Evolutionary conservation across 2,329 filamentous ascomycete genomes (phyloP), one percentile per base, ranked within the genome.

Genomic region (Talaromyces islandicus): DNA sequence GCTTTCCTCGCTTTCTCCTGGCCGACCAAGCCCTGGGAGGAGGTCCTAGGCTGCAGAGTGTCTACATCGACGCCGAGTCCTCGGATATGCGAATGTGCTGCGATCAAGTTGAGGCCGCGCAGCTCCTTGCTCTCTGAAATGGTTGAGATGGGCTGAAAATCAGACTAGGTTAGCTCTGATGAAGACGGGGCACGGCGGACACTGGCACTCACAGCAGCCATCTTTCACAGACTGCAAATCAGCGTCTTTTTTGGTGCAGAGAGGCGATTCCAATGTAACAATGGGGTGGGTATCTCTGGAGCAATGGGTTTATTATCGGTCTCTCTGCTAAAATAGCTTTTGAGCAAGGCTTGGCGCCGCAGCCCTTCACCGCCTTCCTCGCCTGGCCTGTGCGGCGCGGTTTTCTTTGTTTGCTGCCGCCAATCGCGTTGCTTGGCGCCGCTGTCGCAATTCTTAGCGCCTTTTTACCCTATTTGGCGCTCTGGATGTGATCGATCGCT

Each of bases 1-100:
- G 94, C 94, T 78, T 97, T 97, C 62, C 94, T 88, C 60, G 94
- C 94, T 81, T 96, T 96, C 71, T 95, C 88, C 78, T 99, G 94
- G 52, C 94, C 94, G 9, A 99, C 93, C 5, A 99, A 85, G 38
- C 94, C 94, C 75, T 99, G 94, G 14, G 93, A 96, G 54, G 89
- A 84, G 29, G 85, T 77, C 62, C 93, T 87, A 21, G 94, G 92
- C 71, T 96, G 92, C 66, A 99, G 83, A 7, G 91, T 94, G 71
- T 96, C 92, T 61, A 87, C 81, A 81, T 97, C 92, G 69, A 99
- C 92, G 65, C 94, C 94, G 32, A 99, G 86, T 54, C 94, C 94
- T 70, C 92, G 90, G 71, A 99, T 97, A 77, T 99, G 94, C 60
- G 94, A 99, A 81, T 99, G 94, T 62, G 94, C 93, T 63, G 94